Conservation (phyloP, 345 rosid genomes). For the Citrus inodora region DNA sequence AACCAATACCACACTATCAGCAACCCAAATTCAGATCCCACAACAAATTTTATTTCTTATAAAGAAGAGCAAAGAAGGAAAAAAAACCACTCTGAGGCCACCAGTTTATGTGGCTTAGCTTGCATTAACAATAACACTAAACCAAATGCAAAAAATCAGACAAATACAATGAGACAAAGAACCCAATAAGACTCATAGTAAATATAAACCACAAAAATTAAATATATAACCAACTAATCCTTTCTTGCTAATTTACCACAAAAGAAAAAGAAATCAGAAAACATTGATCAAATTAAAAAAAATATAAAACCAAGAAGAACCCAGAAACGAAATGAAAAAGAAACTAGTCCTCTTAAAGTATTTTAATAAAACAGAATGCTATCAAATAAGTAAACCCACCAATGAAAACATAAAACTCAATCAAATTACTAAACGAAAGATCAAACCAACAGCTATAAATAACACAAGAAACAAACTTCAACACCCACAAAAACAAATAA, state of each 20-base stretch:
- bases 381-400: background rate
- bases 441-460: background rate
- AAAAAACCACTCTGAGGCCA: conserved; percentile 4
- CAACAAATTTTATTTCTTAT: background rate
- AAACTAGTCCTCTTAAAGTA: background rate
- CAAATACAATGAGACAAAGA: background rate
- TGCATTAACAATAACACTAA: conserved; percentile 2
- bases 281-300: conserved; percentile 5
- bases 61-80: background rate
- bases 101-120: background rate
- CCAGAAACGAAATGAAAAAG: conserved; percentile 2
- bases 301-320: conserved; percentile 8
- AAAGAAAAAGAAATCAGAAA: background rate
- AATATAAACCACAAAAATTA: conserved; percentile 3
- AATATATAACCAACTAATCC: background rate
- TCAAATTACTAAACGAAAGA: background rate
- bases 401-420: conserved; percentile 1
- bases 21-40: conserved; percentile 27
- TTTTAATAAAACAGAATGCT: background rate
- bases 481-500: background rate
- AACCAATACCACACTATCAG: conserved; percentile 23
- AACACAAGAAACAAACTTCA: background rate
- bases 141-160: conserved; percentile 7
- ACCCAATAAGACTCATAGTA: conserved; percentile 2
- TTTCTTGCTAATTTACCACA: background rate